These are phyloP conservation scores for Phialocephala sp. DNA, from an alignment of 2,329 filamentous ascomycete genomes.

Conservation along the genomic window DNA sequence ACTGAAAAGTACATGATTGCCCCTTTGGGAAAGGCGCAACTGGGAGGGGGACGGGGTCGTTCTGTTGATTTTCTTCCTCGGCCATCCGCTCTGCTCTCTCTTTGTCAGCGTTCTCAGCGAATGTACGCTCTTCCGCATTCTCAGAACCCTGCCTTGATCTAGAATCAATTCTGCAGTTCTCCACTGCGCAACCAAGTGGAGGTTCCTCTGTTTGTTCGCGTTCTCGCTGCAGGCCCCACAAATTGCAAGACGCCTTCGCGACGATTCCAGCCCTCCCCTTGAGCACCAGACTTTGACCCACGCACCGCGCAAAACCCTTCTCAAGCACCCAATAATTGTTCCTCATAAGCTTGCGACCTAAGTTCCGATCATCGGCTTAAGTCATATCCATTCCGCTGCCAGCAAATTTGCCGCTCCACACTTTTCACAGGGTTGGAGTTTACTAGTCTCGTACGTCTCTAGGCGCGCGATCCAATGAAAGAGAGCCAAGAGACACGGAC, in stretches of 20 bases:
- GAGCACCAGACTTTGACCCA: neutral
- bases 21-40: neutral
- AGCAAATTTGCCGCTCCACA: conserved; percentile 10
- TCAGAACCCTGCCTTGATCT: neutral
- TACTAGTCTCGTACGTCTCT: conserved; percentile 10
- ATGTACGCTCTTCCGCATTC: neutral
- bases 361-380: conserved; percentile 21
- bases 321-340: neutral
- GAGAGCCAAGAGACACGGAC: neutral
- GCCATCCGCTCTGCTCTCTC: neutral
- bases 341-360: neutral
- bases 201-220: neutral
- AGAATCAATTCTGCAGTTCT: neutral
- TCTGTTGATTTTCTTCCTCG: conserved; percentile 1
- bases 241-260: neutral
- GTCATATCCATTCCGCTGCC: conserved; percentile 10
- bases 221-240: neutral
- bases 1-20: neutral
- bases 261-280: neutral
- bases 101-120: too few species aligned
- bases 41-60: neutral
- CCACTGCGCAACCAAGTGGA: neutral
- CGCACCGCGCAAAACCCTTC: neutral
- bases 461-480: neutral
- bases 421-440: neutral